Evolutionary conservation across 768 basidiomycete species (phyloP).

Genomic region (Lentinula boryana): DNA sequence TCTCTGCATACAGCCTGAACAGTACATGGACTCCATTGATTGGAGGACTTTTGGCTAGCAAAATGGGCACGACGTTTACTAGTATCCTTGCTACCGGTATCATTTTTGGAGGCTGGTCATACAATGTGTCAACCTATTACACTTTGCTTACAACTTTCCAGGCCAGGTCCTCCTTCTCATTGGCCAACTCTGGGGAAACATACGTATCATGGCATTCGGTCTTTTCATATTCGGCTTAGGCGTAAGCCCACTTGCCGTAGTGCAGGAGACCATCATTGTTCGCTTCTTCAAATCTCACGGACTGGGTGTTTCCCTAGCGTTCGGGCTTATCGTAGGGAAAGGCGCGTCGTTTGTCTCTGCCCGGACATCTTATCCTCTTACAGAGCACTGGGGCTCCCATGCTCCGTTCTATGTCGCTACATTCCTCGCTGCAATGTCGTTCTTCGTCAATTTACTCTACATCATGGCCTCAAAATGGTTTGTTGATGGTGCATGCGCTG

Average conservation of each 20-base stretch:
- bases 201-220: constrained; percentile 70
- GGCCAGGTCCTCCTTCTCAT: constrained; percentile 64
- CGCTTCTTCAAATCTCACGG: constrained; percentile 75
- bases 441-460: constrained; percentile 64
- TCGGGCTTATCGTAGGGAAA: constrained; percentile 83
- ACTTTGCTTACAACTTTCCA: constrained; percentile 14
- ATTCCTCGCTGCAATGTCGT: constrained; percentile 56
- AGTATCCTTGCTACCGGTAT: constrained; percentile 73
- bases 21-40: constrained; percentile 68
- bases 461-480: constrained; percentile 61
- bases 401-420: constrained; percentile 74
- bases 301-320: constrained; percentile 69
- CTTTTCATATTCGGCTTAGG: constrained; percentile 79
- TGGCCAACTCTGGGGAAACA: constrained; percentile 53
- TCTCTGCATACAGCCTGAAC: constrained; percentile 74
- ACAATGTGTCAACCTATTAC: not conserved
- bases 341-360: constrained; percentile 72
- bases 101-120: constrained; percentile 50
- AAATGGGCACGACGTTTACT: constrained; percentile 64
- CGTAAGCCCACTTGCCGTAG: constrained; percentile 73
- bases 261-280: constrained; percentile 82
- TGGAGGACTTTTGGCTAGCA: constrained; percentile 65
- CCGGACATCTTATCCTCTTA: constrained; percentile 71
- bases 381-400: constrained; percentile 56
- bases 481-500: constrained; percentile 51